Conservation (phyloP, 805 yeast genomes). For the Yamadazyma phyllophila region DNA sequence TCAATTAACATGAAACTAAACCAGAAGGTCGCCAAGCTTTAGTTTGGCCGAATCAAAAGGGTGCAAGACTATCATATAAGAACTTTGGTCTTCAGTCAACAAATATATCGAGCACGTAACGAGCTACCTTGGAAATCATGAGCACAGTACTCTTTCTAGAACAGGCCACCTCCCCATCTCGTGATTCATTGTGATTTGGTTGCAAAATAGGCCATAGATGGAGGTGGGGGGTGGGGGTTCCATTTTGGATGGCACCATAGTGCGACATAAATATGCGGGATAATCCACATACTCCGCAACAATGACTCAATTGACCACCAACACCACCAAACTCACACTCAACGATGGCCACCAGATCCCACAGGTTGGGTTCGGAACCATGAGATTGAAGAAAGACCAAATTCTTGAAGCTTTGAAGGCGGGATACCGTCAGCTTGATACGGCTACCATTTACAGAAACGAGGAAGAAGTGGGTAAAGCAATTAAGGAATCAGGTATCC, state of each 20-base stretch:
- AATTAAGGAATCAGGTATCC: constrained; percentile 63
- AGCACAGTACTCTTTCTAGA: too few species aligned
- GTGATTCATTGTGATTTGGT: too few species aligned
- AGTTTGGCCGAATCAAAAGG: too few species aligned
- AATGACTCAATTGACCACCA: constrained; percentile 3
- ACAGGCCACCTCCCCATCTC: too few species aligned
- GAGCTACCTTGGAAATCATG: too few species aligned
- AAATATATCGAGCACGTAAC: too few species aligned
- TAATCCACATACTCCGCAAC: not conserved
- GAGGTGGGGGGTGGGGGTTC: not conserved
- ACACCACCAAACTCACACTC: not conserved
- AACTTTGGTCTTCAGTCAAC: too few species aligned
- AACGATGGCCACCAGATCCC: constrained; percentile 13
- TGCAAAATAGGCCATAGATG: not conserved
- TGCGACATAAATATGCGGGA: not conserved
- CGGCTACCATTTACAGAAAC: constrained; percentile 69
- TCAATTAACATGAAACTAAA: too few species aligned
- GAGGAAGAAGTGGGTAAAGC: constrained; percentile 71
- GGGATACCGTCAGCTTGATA: constrained; percentile 77
- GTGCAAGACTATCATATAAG: too few species aligned
- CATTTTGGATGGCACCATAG: not conserved
- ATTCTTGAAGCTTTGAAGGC: constrained; percentile 70
- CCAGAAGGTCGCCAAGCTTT: too few species aligned
- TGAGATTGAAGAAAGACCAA: constrained; percentile 8
- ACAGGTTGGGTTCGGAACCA: constrained; percentile 14